Evolutionary conservation across 345 rosid species (phyloP).

Genomic region (Abelmoschus esculentus): DNA sequence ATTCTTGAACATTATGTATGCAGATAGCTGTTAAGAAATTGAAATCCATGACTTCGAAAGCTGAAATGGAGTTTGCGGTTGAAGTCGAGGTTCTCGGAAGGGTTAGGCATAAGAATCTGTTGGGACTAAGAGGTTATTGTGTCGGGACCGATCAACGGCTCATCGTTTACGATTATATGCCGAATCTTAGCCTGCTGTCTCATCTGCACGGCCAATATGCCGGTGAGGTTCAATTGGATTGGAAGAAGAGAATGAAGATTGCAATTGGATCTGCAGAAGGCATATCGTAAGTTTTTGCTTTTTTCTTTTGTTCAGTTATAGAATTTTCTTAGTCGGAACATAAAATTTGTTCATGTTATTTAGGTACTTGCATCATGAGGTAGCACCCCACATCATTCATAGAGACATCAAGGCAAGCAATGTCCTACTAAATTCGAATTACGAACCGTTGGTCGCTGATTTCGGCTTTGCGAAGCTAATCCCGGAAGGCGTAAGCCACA

Average conservation of each 20-base stretch:
- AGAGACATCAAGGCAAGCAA: conserved; percentile 57
- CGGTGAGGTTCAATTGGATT: conserved; percentile 40
- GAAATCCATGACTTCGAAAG: conserved; percentile 62
- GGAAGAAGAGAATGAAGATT: conserved; percentile 54
- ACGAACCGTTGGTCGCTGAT: conserved; percentile 74
- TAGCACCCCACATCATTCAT: conserved; percentile 53
- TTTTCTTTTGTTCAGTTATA: background rate
- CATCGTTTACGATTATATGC: conserved; percentile 64
- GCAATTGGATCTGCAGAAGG: conserved; percentile 62
- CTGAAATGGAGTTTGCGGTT: conserved; percentile 72
- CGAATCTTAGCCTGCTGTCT: conserved; percentile 65
- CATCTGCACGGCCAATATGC: conserved; percentile 62
- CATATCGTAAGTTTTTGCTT: conserved; percentile 34
- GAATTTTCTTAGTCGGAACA: background rate
- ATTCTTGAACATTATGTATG: background rate
- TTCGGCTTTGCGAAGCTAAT: conserved; percentile 79
- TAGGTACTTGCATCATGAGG: conserved; percentile 68
- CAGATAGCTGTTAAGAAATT: conserved; percentile 66
- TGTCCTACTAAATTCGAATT: conserved; percentile 61
- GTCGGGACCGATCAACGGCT: conserved; percentile 59
- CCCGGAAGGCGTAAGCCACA: conserved; percentile 69
- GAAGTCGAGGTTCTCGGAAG: conserved; percentile 75
- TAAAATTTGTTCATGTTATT: background rate
- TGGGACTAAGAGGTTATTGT: conserved; percentile 57
- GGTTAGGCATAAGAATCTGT: conserved; percentile 56